Evolutionary conservation across 192 early-diverging fungal species (phyloP).

Genomic region (Coemansia sp.): DNA sequence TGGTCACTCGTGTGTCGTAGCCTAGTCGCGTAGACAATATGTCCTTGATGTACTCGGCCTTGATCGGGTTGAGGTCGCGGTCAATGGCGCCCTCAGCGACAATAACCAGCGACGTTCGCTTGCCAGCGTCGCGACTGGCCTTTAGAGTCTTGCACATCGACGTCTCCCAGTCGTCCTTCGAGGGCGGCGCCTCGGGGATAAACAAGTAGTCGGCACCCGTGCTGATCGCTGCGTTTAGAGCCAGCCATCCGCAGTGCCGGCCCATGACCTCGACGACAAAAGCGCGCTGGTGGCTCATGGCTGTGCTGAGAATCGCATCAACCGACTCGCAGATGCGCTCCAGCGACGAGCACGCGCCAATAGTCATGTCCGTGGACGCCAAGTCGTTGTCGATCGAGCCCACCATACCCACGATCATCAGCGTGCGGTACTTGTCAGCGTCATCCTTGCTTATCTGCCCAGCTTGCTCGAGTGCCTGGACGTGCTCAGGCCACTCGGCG

Average conservation of each 20-base stretch:
- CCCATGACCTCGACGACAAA: constrained; percentile 99
- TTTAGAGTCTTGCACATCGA: constrained; percentile 80
- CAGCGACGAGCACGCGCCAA: constrained; percentile 89
- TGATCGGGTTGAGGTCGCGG: constrained; percentile 80
- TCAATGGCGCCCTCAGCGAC: constrained; percentile 96
- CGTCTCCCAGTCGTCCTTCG: constrained; percentile 81
- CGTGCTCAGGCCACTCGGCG: constrained; percentile 83
- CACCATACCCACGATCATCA: constrained; percentile 95
- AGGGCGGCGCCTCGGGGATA: constrained; percentile 90
- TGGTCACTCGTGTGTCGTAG: constrained; percentile 92
- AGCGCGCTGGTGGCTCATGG: constrained; percentile 90
- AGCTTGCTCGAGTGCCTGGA: constrained; percentile 67
- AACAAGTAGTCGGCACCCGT: constrained; percentile 96
- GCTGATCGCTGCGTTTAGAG: constrained; percentile 79
- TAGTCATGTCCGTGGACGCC: constrained; percentile 88
- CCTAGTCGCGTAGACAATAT: constrained; percentile 73
- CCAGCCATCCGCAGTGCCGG: constrained; percentile 95
- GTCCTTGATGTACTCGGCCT: constrained; percentile 77
- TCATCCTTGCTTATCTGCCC: constrained; percentile 60
- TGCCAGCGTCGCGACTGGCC: constrained; percentile 73
- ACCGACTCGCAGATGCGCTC: constrained; percentile 95
- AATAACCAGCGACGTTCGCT: constrained; percentile 91
- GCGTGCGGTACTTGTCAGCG: constrained; percentile 58
- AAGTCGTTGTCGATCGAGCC: constrained; percentile 98
- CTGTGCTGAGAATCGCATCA: constrained; percentile 89